These are phyloP conservation scores for Cystofilobasidium bisporidii DNA, from an alignment of 768 basidiomycete species.

Conservation along the genomic window DNA sequence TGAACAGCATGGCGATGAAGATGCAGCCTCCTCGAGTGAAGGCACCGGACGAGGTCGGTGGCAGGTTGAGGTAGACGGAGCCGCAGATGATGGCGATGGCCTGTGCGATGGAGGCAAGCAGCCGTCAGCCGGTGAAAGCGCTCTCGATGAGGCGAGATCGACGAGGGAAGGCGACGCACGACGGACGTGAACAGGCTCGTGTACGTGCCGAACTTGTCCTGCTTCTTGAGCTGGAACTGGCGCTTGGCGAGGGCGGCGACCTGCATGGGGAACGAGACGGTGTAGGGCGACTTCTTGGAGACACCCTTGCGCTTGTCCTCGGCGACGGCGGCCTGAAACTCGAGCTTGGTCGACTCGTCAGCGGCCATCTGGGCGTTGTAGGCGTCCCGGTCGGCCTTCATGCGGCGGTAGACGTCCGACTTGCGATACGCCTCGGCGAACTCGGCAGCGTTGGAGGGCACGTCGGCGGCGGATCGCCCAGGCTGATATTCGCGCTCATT, in stretches of 20 bases:
- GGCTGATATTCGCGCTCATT: conserved; percentile 72
- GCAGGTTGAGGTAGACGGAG: conserved; percentile 62
- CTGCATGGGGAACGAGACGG: conserved; percentile 53
- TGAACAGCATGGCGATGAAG: conserved; percentile 54
- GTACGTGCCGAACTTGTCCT: conserved; percentile 47
- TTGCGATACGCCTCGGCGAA: conserved; percentile 56
- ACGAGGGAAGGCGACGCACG: conserved; percentile 30
- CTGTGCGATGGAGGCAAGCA: conserved; percentile 2
- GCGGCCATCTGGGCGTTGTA: conserved; percentile 41
- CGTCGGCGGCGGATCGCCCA: conserved; percentile 48
- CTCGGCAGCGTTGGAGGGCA: conserved; percentile 58
- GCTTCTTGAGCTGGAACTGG: conserved; percentile 57
- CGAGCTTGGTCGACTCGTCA: conserved; percentile 46
- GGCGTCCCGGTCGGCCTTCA: conserved; percentile 48
- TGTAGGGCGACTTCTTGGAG: conserved; percentile 70
- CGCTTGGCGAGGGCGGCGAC: conserved; percentile 59
- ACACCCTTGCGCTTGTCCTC: conserved; percentile 71
- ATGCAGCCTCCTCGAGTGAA: conserved; percentile 80
- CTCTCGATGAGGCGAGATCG: conserved; percentile 36
- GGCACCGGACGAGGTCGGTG: conserved; percentile 62
- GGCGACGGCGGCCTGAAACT: conserved; percentile 63
- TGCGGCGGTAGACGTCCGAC: conserved; percentile 46
- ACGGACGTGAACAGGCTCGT: conserved; percentile 30
- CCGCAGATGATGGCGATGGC: conserved; percentile 53
- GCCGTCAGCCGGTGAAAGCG: conserved; percentile 28